Conservation (phyloP, 345 rosid species). For the Eucalyptus melliodora region DNA sequence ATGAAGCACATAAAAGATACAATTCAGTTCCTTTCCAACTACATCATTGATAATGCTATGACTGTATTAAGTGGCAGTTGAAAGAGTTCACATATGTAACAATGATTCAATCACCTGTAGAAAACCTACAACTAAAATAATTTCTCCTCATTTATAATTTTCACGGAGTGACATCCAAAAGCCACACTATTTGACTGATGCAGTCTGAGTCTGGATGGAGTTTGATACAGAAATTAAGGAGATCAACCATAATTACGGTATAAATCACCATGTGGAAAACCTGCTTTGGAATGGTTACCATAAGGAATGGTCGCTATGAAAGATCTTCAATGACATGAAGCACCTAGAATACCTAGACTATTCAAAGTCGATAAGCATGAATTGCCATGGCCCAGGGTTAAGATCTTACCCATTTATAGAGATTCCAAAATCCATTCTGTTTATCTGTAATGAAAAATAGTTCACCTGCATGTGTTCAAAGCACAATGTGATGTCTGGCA, state of each 20-base stretch:
- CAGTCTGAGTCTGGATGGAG: background rate
- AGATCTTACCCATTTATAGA: conserved; percentile 77
- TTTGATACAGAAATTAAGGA: background rate
- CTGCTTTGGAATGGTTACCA: background rate
- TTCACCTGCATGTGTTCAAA: conserved; percentile 57
- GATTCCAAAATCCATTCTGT: conserved; percentile 84
- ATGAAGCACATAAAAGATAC: background rate
- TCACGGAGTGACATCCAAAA: background rate
- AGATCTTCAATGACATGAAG: background rate
- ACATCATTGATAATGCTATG: background rate
- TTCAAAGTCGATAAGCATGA: background rate
- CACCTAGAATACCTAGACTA: background rate
- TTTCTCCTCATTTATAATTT: background rate
- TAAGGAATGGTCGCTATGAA: background rate
- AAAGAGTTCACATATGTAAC: background rate
- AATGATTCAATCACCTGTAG: background rate
- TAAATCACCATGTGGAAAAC: background rate
- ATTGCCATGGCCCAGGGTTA: background rate
- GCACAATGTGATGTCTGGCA: background rate
- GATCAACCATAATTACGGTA: background rate
- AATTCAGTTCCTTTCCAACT: background rate
- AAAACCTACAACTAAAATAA: background rate
- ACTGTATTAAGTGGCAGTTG: background rate
- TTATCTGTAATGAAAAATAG: conserved; percentile 75
- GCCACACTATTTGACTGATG: background rate